Base-by-base conservation (phyloP, 2,329 filamentous ascomycete genomes). In the Beauveria rudraprayagi region DNA sequence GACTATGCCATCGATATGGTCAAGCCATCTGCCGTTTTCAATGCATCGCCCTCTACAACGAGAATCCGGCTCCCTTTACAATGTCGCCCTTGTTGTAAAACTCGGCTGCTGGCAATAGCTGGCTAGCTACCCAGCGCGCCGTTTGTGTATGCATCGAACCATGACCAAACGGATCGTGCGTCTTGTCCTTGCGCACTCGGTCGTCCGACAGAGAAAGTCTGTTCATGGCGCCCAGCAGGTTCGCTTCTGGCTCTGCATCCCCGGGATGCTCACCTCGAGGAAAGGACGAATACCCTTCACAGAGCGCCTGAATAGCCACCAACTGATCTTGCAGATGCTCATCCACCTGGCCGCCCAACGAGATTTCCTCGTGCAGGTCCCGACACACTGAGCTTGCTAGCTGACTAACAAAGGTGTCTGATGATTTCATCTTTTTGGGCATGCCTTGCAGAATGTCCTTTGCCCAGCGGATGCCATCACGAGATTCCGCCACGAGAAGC, bases 291-390 rank as follows among this genome's bases (percentile, higher is more conserved):
- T 68, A 73, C 0, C 81, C 83, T 14, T 78, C 74, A 1, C 82
- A 80, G 10, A 87, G 71, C 4, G 81, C 80, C 69, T 87, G 84
- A 66, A 86, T 85, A 19, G 83, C 73, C 3, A 86, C 72, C 26
- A 87, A 66, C 69, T 87, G 84, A 69, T 87, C 85, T 70, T 86
- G 83, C 16, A 87, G 73, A 66, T 80, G 77, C 65, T 81, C 75
- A 64, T 87, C 84, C 7, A 83, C 79, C 2, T 78, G 73, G 0
- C 81, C 78, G 2, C 76, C 72, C 1, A 72, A 66, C 8, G 68
- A 67, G 1, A 81, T 70, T 65, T 84, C 81, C 2, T 72, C 68
- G 59, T 74, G 73, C 22, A 86, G 71, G 3, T 76, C 73, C 52
- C 70, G 71, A 47, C 78, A 77, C 3, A 85, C 70, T n/a, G 72